phyloP scores from a whole-genome alignment of 306 rosid species.

The Astragalus membranaceus region DNA sequence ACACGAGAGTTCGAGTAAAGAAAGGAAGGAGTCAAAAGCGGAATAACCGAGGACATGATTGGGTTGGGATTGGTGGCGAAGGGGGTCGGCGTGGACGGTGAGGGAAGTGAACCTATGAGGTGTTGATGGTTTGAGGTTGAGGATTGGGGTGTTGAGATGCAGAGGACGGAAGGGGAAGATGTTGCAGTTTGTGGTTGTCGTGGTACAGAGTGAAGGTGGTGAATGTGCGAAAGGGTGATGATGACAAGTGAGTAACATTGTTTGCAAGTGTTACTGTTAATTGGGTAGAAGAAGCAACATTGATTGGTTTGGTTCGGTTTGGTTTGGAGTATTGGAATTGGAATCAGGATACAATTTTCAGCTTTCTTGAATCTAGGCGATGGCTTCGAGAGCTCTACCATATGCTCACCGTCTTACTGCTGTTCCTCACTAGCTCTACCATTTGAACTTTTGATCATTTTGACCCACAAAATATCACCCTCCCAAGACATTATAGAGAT shows the following conservation, averaged over 20 bases:
- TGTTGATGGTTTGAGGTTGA: conserved; percentile 4
- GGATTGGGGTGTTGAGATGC: conserved; percentile 24
- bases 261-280: neutral
- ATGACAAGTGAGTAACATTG: conserved; percentile 50
- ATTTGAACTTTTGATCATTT: too few species aligned
- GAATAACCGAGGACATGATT: conserved; percentile 21
- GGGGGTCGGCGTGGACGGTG: conserved; percentile 13
- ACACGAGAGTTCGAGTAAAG: conserved; percentile 48
- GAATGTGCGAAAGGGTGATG: conserved; percentile 23
- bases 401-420: too few species aligned
- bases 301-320: neutral
- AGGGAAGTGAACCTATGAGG: conserved; percentile 2
- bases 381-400: neutral
- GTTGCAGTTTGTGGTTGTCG: conserved; percentile 9
- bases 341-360: neutral
- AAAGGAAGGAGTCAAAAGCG: conserved; percentile 49
- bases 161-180: conserved; percentile 21
- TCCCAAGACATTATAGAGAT: too few species aligned
- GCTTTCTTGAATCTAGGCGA: neutral
- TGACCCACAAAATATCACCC: too few species aligned
- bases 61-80: conserved; percentile 21
- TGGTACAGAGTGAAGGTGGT: conserved; percentile 31
- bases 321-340: neutral
- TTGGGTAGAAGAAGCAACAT: neutral
- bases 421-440: too few species aligned